Evolutionary conservation across 768 basidiomycete species (phyloP), one percentile per base, ranked within the genome.

Genomic region (Suillus americanus): DNA sequence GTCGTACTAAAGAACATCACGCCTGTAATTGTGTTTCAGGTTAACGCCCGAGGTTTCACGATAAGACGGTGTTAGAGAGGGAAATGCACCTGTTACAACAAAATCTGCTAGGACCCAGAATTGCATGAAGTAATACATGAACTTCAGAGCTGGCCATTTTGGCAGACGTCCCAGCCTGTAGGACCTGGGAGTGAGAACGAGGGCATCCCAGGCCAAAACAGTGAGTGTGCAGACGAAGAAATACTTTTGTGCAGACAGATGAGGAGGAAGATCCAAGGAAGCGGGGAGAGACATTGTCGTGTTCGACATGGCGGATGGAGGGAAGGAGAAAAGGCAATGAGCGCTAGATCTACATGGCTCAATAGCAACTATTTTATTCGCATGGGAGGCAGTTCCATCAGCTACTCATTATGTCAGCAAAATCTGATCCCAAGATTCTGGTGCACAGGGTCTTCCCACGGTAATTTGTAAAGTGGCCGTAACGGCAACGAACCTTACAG

Each of bases 161-260:
- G 78, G 77, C 13, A 82, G 79, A 68, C 83, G 85, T 66, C 87
- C 73, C 64, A 95, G 86, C 35, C 88, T 84, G 85, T 88, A 94
- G 55, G 89, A 87, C 62, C 92, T 80, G 0, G 92, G 92, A 10
- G 88, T 89, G 57, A 95, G 84, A 41, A 95, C 92, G 70, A 95
- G 86, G 41, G 92, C 88, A 71, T 95, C 92, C 92, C 93, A 94
- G 8, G 92, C 92, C 0, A 92, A 90, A 63, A 95, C 91, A 62
- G 92, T 95, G 67, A 95, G 86, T 0, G 92, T 92, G 80, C 92
- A 95, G 67, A 94, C 93, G 55, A 91, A 86, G 74, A 94, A 93
- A 70, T 95, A 95, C 77, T 94, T 94, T 82, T 94, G 92, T 0
- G 92, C 92, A 37, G 85, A 86, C 41, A 94, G 82, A 74, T 92